Evolutionary conservation across 345 rosid species (phyloP).

Genomic region (Firmiana major): DNA sequence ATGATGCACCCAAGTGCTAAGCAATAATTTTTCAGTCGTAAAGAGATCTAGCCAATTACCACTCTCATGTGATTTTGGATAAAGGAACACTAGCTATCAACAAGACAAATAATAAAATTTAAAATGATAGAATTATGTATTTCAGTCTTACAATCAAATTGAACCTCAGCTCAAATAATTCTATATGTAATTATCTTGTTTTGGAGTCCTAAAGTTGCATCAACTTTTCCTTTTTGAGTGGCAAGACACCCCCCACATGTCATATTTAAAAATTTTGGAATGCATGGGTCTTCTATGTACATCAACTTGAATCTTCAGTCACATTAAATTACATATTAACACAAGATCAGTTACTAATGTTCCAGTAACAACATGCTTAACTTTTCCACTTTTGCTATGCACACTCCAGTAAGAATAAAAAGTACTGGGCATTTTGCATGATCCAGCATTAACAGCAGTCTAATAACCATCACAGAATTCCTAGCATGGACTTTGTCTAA

Average conservation of each 20-base stretch:
- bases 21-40: not conserved
- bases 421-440: not conserved
- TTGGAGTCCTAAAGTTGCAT: not conserved
- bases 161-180: constrained; percentile 2
- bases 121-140: not conserved
- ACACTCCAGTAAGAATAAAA: not conserved
- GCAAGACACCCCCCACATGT: too few relatives aligned
- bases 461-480: not conserved
- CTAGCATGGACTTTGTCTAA: not conserved
- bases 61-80: not conserved
- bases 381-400: not conserved
- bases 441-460: not conserved
- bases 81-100: not conserved
- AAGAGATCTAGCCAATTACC: not conserved
- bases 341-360: not conserved
- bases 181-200: constrained; percentile 6
- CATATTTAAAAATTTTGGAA: too few relatives aligned
- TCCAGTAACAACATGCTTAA: not conserved
- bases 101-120: not conserved
- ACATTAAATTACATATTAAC: not conserved
- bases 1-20: not conserved
- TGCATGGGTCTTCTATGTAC: not conserved
- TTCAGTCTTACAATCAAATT: not conserved
- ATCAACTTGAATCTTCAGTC: not conserved
- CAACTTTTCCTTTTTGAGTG: not conserved